phyloP scores from a whole-genome alignment of 2,329 filamentous ascomycete species.

The Dactylonectria macrodidyma region DNA sequence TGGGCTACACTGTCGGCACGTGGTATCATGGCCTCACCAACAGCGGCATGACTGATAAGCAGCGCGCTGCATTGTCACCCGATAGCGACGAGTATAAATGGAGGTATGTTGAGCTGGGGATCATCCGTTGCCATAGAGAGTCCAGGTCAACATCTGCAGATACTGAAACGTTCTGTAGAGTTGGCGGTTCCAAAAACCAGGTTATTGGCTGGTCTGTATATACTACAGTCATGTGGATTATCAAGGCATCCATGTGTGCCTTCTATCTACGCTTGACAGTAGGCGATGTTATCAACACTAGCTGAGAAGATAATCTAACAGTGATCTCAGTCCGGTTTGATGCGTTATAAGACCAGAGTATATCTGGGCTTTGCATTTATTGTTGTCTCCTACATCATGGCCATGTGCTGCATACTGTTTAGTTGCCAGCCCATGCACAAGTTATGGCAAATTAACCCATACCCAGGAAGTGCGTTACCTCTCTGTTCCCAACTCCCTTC shows the following conservation, averaged over 20 bases:
- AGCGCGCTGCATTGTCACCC: slow-evolving; percentile 14
- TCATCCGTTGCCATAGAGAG: background rate
- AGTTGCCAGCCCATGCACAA: slow-evolving; percentile 2
- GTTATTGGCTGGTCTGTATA: slow-evolving; percentile 17
- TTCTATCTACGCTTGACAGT: slow-evolving; percentile 22
- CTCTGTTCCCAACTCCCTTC: background rate
- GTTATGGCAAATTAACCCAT: slow-evolving; percentile 2
- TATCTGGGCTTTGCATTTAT: background rate
- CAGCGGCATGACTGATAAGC: slow-evolving; percentile 20
- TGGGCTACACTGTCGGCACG: slow-evolving; percentile 11
- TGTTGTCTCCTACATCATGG: background rate
- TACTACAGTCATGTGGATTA: slow-evolving; percentile 15
- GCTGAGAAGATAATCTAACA: background rate
- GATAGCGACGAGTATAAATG: slow-evolving; percentile 17
- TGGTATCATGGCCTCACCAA: slow-evolving; percentile 16
- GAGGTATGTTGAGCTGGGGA: slow-evolving; percentile 12
- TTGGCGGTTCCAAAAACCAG: slow-evolving; percentile 21
- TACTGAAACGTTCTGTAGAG: slow-evolving; percentile 6
- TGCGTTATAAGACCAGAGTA: background rate
- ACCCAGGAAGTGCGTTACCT: slow-evolving; percentile 3
- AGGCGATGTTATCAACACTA: background rate
- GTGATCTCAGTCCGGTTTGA: background rate
- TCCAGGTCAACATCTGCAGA: background rate
- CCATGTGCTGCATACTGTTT: background rate
- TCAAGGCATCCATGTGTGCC: slow-evolving; percentile 22